Base-by-base conservation (phyloP, 1,284 basidiomycete genomes). In the Cutaneotrichosporon sp. region DNA sequence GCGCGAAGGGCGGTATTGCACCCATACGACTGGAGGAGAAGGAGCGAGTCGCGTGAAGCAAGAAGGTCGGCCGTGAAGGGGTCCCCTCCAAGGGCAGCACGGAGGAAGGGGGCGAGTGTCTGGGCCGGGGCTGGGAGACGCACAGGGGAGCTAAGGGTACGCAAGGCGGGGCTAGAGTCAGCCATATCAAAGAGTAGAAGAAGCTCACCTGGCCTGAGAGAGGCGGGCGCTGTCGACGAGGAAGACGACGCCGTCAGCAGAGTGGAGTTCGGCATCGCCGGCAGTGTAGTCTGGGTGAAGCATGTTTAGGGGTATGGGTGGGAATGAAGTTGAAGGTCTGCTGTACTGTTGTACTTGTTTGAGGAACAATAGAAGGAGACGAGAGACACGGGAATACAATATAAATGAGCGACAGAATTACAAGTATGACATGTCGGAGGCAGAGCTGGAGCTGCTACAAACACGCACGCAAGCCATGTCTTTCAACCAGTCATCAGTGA, bases 211-310 rank as follows among this genome's bases (percentile, higher is more conserved):
- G 0, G 21, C 16, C 7, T 42, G 40, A 9, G 40, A 42, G 11
- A 18, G 40, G 14, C 40, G 40, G 40, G 26, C n/a, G 49, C 56
- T 47, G 38, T 66, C 61, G 34, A 60, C 58, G 58, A 36, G 50
- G 42, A 60, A 66, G 11, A 26, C 22, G 53, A 60, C 55, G 14
- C 65, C 65, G 38, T 66, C 65, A 11, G 46, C 32, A 11, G 65
- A 60, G 22, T 55, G 21, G 26, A 66, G 38, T 38, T 61, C 61
- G 50, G 40, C 50, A 40, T 32, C 47, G 26, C 55, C 55, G 34
- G 13, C 16, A 2, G 21, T 36, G 38, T 56, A 56, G n/a, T 38
- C 55, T 7, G 55, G 55, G 34, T 56, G 55, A 18, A 53, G 11
- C 30, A 30, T 31, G 4, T 13, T 14, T 10, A 10, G n/a, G n/a